These are phyloP conservation scores for Microcyclosporella mali DNA, from an alignment of 2,329 filamentous ascomycete species.

Conservation along the genomic window DNA sequence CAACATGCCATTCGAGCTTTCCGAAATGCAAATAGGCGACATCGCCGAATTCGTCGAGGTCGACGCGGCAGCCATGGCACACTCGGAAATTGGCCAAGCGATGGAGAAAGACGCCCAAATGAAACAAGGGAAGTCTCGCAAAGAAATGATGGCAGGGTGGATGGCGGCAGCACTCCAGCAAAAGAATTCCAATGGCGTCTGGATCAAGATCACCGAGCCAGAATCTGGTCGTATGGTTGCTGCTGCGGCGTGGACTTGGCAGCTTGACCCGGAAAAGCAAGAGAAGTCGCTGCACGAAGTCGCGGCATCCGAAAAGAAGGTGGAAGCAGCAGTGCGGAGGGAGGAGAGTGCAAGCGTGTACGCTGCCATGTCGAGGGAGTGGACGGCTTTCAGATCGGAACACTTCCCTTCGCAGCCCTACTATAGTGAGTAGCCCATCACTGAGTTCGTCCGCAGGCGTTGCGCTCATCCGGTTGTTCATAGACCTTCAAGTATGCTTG, in stretches of 20 bases:
- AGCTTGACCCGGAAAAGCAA: slow-evolving; percentile 4
- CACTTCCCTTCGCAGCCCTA: slow-evolving; percentile 12
- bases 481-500: slow-evolving; percentile 24
- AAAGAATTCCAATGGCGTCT: slow-evolving; percentile 8
- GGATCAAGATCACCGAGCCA: slow-evolving; percentile 19
- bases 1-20: slow-evolving; percentile 21
- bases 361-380: slow-evolving; percentile 5
- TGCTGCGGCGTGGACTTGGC: slow-evolving; percentile 19
- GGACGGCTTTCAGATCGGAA: slow-evolving; percentile 13
- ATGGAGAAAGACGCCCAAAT: slow-evolving; percentile 11
- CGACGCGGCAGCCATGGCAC: slow-evolving; percentile 17
- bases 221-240: slow-evolving; percentile 18
- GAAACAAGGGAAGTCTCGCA: slow-evolving; percentile 7
- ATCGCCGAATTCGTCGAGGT: slow-evolving; percentile 18
- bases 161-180: slow-evolving; percentile 1
- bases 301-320: background rate
- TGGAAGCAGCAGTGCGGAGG: slow-evolving; percentile 1
- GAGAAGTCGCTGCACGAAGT: background rate
- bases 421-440: slow-evolving; percentile 13
- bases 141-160: slow-evolving; percentile 14
- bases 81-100: slow-evolving; percentile 14
- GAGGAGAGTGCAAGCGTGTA: slow-evolving; percentile 5
- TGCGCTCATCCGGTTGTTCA: background rate
- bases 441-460: background rate
- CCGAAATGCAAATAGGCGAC: slow-evolving; percentile 18